Conservation (phyloP, 202 grass and related monocot species). For the Setaria italica region DNA sequence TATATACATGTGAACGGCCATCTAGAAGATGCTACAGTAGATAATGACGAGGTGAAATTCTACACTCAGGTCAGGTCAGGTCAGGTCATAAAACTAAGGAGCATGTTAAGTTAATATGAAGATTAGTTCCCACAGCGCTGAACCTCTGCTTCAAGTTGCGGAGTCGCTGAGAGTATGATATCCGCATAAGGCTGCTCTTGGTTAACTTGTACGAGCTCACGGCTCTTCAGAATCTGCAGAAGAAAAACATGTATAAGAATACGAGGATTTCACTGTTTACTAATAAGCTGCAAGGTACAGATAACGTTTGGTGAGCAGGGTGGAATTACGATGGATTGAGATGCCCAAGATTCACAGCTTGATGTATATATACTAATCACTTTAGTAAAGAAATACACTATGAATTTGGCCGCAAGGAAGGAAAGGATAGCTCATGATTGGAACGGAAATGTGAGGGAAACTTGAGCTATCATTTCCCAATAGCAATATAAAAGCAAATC, state of each 20-base stretch:
- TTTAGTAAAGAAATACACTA: neutral
- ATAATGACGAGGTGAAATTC: conserved; percentile 3
- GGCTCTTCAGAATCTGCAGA: conserved; percentile 71
- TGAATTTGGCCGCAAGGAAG: neutral
- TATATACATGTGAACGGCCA: conserved; percentile 38
- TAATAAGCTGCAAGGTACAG: conserved; percentile 1
- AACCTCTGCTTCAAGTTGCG: conserved; percentile 54
- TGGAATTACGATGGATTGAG: conserved; percentile 13
- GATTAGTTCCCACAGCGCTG: conserved; percentile 30
- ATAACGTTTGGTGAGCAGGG: neutral
- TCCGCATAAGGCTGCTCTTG: conserved; percentile 64
- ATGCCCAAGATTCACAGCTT: conserved; percentile 12
- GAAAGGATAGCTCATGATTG: neutral
- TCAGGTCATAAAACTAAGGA: conserved; percentile 1
- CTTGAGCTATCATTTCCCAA: conserved; percentile 11
- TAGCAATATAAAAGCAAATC: neutral
- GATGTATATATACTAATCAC: neutral
- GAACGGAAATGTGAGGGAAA: neutral
- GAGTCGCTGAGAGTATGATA: conserved; percentile 56
- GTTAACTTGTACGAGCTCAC: conserved; percentile 61
- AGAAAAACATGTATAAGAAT: neutral
- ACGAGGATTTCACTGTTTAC: neutral
- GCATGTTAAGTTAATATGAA: conserved; percentile 15
- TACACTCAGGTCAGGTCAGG: neutral
- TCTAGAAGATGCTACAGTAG: conserved; percentile 29